Base-by-base conservation (phyloP, 169 alveolate genomes). In the Eimeria necatrix region DNA sequence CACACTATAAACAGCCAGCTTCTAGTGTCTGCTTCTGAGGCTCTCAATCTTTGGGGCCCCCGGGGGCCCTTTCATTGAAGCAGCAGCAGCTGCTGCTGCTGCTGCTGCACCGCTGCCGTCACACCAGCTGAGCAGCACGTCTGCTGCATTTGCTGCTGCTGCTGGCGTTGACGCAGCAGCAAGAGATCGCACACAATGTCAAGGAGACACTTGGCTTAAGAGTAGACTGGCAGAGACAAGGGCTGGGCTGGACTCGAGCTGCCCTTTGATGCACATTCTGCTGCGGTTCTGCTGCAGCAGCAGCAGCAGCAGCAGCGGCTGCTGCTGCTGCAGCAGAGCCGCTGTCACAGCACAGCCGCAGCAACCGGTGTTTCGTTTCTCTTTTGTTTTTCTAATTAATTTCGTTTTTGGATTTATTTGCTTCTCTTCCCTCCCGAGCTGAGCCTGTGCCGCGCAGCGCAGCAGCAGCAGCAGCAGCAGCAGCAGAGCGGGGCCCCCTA, bases 51-150 rank as follows among this genome's bases (percentile, higher is more conserved):
- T 68, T 10, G 76, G 76, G 76, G 76, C 76, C 76, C 76, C 46
- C 7, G 76, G 76, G 76, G 76, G 20, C 64, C 24, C 76, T 14
- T 14, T 68, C 76, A 68, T 18, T 68, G 76, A 68, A 68, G 24
- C 46, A 68, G 76, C 76, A 68, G 76, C 76, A 68, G 76, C 10
- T 68, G 76, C 76, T 68, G 76, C 76, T 68, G 76, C 76, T 68
- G 76, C 76, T 68, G 76, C 76, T 20, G 32, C 76, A 68, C 76
- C 76, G 76, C 76, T 68, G 76, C 76, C 76, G 76, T 48, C 76
- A 68, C 76, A 32, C 24, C 76, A 2, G 48, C 3, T 48, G n/a
- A 4, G 64, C 64, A n/a, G 76, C 76, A 14, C 76, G 24, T n/a
- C 8, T 68, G 76, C 24, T 68, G 3, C 3, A n/a, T 68, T 68